Base-by-base conservation (phyloP, 306 rosid species). In the Castanea mollissima region DNA sequence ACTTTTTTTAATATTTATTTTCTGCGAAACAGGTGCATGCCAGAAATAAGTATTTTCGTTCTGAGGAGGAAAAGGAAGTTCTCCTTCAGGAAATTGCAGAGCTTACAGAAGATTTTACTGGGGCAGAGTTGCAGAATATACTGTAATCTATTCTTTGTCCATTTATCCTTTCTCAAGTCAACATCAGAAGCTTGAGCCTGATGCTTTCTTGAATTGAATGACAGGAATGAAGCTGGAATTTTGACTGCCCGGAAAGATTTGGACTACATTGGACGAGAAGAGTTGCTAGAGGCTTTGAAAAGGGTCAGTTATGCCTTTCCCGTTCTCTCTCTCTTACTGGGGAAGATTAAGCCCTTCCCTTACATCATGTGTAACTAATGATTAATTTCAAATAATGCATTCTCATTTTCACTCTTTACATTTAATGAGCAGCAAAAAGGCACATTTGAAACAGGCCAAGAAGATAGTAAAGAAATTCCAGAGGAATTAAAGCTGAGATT, bases 191-290 rank as follows among this genome's bases (percentile, higher is more conserved):
- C 29, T 72, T 55, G 60, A 73, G 32, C 82, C 68, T 91, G 76
- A 85, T 46, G 32, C 52, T 78, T 83, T 75, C 79, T 73, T 74
- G 55, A 67, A 63, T 78, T 59, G 55, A 78, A 80, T 87, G 80
- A 76, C 97, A 94, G 99, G 88, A 94, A 94, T 62, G 99, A 94
- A 88, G 99, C 99, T 82, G 99, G 99, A 81, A 94, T 94, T 84
- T 92, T 94, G 92, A 94, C 99, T 52, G 97, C 99, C 80, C 88
- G 99, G 88, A 94, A 94, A 83, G 99, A 94, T 88, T 82, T 91
- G 75, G 99, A 92, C 81, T 87, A 82, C 87, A 94, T 94, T 76
- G 97, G 97, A 49, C 87, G 86, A 62, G 99, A 92, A 60, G 99
- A 94, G 86, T 87, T 92, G 74, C 93, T 88, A 74, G 99, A 94